phyloP scores from a whole-genome alignment of 2,329 filamentous ascomycete genomes.

The Talaromyces sp. region DNA sequence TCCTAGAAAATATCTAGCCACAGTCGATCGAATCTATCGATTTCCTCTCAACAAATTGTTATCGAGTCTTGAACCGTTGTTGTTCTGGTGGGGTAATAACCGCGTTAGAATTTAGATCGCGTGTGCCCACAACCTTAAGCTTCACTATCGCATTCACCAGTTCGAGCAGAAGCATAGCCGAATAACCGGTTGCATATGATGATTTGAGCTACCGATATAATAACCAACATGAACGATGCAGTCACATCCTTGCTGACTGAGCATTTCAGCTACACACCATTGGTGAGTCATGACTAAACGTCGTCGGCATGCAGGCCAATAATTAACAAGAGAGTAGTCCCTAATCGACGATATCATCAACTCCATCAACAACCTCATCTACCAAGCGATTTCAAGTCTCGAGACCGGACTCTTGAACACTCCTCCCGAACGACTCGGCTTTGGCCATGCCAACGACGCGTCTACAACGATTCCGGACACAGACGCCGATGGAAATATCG shows the following conservation, averaged over 20 bases:
- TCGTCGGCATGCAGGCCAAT: too few species aligned
- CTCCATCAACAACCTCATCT: conserved; percentile 86
- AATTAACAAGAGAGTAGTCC: conserved; percentile 52
- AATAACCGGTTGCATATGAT: not conserved
- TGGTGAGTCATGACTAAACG: conserved; percentile 55
- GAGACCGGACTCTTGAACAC: conserved; percentile 74
- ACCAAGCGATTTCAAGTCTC: conserved; percentile 80
- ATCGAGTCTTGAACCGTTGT: not conserved
- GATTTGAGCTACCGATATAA: not conserved
- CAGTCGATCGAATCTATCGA: too few species aligned
- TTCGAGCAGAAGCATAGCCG: not conserved
- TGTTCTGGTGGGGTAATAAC: not conserved
- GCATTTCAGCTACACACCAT: conserved; percentile 89
- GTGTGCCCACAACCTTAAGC: not conserved
- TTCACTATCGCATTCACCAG: not conserved
- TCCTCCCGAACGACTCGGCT: conserved; percentile 74
- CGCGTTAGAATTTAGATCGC: not conserved
- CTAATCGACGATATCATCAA: conserved; percentile 98
- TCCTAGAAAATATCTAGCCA: too few species aligned
- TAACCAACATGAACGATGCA: conserved; percentile 37
- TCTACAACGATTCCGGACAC: conserved; percentile 41
- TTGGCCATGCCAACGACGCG: conserved; percentile 50
- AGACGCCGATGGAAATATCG: conserved; percentile 43
- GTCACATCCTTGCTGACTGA: conserved; percentile 71
- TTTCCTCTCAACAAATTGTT: not conserved